phyloP scores from a whole-genome alignment of 306 rosid genomes.

The Datisca glomerata region DNA sequence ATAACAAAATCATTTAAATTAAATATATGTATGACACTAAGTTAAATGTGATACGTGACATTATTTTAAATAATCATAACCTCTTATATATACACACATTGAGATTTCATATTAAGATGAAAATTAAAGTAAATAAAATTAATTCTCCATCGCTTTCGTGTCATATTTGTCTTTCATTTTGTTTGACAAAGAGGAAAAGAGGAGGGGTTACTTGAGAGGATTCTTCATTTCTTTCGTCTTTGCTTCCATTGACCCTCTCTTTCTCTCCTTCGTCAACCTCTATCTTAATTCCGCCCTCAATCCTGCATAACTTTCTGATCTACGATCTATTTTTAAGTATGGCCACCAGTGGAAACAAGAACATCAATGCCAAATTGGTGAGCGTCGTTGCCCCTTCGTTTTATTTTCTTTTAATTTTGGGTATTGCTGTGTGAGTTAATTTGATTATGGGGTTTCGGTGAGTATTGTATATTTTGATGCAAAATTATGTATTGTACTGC shows the following conservation, averaged over 20 bases:
- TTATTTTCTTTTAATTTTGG: not conserved
- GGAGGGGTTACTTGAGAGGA: conserved; percentile 10
- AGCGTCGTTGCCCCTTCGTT: conserved; percentile 1
- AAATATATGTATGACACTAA: too few relatives aligned
- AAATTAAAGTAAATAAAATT: too few relatives aligned
- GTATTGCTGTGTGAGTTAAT: not conserved
- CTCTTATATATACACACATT: too few relatives aligned
- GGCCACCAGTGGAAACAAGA: conserved; percentile 58
- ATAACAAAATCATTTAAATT: too few relatives aligned
- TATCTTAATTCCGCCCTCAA: not conserved
- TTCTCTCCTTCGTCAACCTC: conserved; percentile 7
- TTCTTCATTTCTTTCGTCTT: conserved; percentile 15
- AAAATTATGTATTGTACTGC: conserved; percentile 2
- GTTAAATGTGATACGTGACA: too few relatives aligned
- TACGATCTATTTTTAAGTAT: conserved; percentile 11
- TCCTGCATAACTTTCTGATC: conserved; percentile 4
- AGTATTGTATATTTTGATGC: not conserved
- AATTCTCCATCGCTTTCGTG: conserved; percentile 6
- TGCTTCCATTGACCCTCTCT: conserved; percentile 4
- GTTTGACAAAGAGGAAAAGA: not conserved
- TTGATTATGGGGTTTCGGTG: not conserved
- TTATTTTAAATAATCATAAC: too few relatives aligned
- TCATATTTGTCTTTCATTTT: conserved; percentile 1
- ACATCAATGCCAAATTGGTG: conserved; percentile 51
- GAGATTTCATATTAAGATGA: too few relatives aligned